Evolutionary conservation across 768 basidiomycete species (phyloP), one percentile per base, ranked within the genome.

Genomic region (Pulveroboletus sp.): DNA sequence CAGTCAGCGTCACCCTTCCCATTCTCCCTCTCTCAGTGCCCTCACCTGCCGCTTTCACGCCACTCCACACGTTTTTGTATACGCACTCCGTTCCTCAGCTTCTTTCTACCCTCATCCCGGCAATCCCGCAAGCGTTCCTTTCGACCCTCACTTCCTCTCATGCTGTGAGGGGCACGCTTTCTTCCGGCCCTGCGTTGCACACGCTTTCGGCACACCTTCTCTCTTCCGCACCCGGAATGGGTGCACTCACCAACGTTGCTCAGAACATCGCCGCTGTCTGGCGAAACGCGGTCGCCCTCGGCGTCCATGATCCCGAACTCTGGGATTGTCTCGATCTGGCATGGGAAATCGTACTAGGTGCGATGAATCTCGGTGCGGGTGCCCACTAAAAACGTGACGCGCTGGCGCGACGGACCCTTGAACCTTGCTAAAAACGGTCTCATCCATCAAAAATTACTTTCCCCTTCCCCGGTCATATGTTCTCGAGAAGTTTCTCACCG

Each of bases 231-330:
- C 68, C 72, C 2, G 74, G 32, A 47, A 63, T 67, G 32, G 71
- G 69, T 24, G 75, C 72, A 13, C 71, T 89, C 8, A 64, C 84
- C 39, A 68, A 71, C 33, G 72, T 77, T 45, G 68, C 76, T 6
- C 65, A 71, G 43, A 68, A 61, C 31, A 75, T 88, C 32, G 76
- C 82, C 47, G 87, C 83, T 7, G 64, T 90, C 27, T 91, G 87
- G 85, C 73, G 78, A 49, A 90, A 90, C 60, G 78, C 76, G 3
- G 82, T 80, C 50, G 77, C 78, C 19, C 72, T 91, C n/a, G 87
- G 87, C 4, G 65, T 90, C 2, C 78, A 75, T 43, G 84, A 89
- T 55, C 75, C 78, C 29, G 71, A 71, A 19, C 68, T 90, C 37
- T 91, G 87, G 87, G 73, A 75, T 20, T 74, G 75, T 17, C 75